These are phyloP conservation scores for Juncus effusus DNA, from an alignment of 176 grass and related monocot genomes.

Conservation along the genomic window DNA sequence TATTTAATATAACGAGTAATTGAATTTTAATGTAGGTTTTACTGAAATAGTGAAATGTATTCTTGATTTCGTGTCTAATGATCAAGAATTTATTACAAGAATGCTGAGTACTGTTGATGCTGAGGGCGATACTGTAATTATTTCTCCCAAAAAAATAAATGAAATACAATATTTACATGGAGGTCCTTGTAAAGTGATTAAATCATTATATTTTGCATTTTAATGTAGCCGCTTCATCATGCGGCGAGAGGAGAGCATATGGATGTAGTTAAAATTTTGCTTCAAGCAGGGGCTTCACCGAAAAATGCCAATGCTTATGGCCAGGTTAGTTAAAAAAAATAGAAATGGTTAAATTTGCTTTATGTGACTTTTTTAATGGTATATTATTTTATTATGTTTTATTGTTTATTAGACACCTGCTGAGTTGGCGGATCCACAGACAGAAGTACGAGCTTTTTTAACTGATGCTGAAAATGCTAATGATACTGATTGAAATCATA, in stretches of 20 bases:
- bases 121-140: conserved; percentile 86
- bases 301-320: conserved; percentile 67
- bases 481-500: conserved; percentile 18
- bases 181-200: background rate
- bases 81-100: conserved; percentile 28
- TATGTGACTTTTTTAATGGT: conserved; percentile 4
- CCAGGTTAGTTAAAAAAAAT: conserved; percentile 31
- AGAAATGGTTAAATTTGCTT: background rate
- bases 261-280: conserved; percentile 67
- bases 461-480: conserved; percentile 28
- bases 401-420: conserved; percentile 43
- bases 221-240: conserved; percentile 81
- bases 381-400: background rate
- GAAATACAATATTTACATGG: background rate
- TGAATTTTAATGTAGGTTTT: conserved; percentile 48
- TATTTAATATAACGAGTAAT: background rate
- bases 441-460: conserved; percentile 61
- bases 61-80: conserved; percentile 52
- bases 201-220: background rate
- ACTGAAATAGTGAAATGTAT: conserved; percentile 68
- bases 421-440: conserved; percentile 70
- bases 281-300: conserved; percentile 64
- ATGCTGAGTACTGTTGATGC: conserved; percentile 70
- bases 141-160: background rate
- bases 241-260: conserved; percentile 88